Percentiles rank a stretch among this genome's conserved stretches.
Conservation (phyloP, 768 basidiomycete genomes). For the Pleurotus salmoneostramineus region DNA sequence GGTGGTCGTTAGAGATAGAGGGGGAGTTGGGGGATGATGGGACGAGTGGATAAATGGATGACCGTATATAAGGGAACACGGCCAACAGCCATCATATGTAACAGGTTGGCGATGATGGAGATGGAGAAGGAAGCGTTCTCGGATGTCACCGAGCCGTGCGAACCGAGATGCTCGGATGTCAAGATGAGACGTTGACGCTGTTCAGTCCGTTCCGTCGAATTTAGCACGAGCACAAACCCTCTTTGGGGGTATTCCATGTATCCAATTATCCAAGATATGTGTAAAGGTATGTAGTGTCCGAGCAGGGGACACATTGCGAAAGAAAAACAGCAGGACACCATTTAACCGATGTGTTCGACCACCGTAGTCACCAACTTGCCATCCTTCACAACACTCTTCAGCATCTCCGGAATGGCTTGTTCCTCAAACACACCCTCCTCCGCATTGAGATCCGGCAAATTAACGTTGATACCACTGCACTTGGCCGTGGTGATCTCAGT, state of each 20-base stretch:
- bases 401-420: conserved; percentile 91
- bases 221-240: no score
- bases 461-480: conserved; percentile 90
- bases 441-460: conserved; percentile 78
- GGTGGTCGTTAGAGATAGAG: not conserved
- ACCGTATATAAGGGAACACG: not conserved
- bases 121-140: not conserved
- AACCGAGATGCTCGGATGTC: no score
- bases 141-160: no score
- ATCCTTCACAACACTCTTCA: conserved; percentile 75
- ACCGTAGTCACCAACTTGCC: conserved; percentile 88
- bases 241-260: no score
- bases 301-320: no score
- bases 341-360: conserved; percentile 77
- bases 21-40: not conserved
- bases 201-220: no score
- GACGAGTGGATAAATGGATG: not conserved
- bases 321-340: not conserved
- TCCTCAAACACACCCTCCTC: conserved; percentile 93
- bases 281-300: no score
- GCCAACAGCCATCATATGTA: not conserved
- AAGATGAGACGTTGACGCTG: no score
- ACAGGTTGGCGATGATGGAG: not conserved
- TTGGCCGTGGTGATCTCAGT: conserved; percentile 93
- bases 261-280: no score